phyloP scores from a whole-genome alignment of 441 rosid genomes.

The Erodium trifolium region DNA sequence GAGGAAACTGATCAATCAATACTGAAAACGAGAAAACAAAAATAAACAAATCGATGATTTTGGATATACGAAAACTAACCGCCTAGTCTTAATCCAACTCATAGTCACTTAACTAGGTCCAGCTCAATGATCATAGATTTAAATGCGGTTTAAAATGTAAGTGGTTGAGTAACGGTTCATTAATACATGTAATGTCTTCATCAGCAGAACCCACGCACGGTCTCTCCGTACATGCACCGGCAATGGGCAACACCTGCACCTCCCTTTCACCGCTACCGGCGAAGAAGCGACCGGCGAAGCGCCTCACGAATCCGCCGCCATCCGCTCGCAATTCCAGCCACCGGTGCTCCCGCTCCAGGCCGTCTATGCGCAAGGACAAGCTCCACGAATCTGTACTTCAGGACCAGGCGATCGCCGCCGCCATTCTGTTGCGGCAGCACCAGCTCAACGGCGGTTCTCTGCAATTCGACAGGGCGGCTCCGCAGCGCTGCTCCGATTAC shows the following conservation, averaged over 20 bases:
- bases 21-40: too few relatives aligned
- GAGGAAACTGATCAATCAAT: too few relatives aligned
- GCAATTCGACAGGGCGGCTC: conserved; percentile 68
- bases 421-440: conserved; percentile 28
- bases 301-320: conserved; percentile 31
- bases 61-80: too few relatives aligned
- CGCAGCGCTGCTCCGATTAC: conserved; percentile 49
- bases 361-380: conserved; percentile 44
- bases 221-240: not conserved
- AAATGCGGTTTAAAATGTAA: too few relatives aligned
- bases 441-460: conserved; percentile 24
- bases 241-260: conserved; percentile 83
- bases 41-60: too few relatives aligned
- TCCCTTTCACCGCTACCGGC: conserved; percentile 46
- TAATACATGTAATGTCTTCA: too few relatives aligned
- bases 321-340: not conserved
- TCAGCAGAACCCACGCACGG: too few relatives aligned
- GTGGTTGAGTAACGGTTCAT: too few relatives aligned
- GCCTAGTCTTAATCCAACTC: too few relatives aligned
- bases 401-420: conserved; percentile 75
- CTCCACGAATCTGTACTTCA: conserved; percentile 49
- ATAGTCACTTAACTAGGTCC: too few relatives aligned
- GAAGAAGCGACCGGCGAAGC: conserved; percentile 40
- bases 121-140: too few relatives aligned
- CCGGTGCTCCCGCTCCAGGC: conserved; percentile 59